Evolutionary conservation across 345 rosid genomes (phyloP).

Genomic region (Dimocarpus longan): DNA sequence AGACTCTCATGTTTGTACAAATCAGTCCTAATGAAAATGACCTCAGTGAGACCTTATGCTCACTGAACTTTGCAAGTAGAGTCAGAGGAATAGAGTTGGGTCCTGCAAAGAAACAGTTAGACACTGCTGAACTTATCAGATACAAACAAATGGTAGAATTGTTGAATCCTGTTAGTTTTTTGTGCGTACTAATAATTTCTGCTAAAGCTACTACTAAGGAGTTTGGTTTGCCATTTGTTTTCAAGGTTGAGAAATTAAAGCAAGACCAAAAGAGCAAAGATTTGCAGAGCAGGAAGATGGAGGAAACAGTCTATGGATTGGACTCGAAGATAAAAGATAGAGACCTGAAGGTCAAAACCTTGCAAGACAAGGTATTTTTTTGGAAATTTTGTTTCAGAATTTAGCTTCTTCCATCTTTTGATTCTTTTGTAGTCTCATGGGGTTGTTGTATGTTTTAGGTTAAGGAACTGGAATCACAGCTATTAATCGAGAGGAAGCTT

Average conservation of each 20-base stretch:
- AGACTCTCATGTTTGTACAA: constrained; percentile 95
- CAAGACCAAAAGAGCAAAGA: constrained; percentile 90
- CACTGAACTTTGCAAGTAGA: constrained; percentile 94
- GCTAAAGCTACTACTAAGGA: neutral
- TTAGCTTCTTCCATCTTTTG: neutral
- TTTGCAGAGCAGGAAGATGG: constrained; percentile 81
- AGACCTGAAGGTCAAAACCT: constrained; percentile 67
- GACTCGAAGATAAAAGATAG: constrained; percentile 80
- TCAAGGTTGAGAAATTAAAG: constrained; percentile 77
- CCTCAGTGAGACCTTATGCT: constrained; percentile 80
- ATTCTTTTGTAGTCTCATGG: neutral
- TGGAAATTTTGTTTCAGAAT: neutral
- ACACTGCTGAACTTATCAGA: constrained; percentile 70
- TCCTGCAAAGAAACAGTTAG: constrained; percentile 83
- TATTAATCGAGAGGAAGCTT: constrained; percentile 87
- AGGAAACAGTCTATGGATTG: constrained; percentile 65
- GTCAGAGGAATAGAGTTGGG: constrained; percentile 97
- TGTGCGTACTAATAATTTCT: neutral
- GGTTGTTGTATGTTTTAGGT: constrained; percentile 43
- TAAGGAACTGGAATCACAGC: constrained; percentile 89
- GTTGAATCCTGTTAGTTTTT: neutral
- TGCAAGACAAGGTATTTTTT: constrained; percentile 78
- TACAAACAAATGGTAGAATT: constrained; percentile 79
- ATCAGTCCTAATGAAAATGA: constrained; percentile 92
- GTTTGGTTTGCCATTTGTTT: neutral